A percentile compares a stretch with the other conserved stretches of the same genome.
These are phyloP conservation scores for Pseudonitzschia pungens DNA, from an alignment of 108 stramenopile species.

Conservation along the genomic window DNA sequence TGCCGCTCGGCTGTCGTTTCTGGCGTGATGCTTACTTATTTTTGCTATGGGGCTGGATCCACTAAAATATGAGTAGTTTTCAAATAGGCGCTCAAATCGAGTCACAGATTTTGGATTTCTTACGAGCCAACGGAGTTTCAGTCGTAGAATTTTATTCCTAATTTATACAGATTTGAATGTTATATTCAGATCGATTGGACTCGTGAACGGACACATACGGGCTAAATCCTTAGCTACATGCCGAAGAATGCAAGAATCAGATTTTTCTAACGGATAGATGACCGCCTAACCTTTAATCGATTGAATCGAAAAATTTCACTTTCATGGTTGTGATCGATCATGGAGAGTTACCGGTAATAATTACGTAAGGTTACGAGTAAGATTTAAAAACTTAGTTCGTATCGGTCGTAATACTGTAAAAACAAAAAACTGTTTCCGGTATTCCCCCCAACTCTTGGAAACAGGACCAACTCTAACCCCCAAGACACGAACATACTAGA, in stretches of 20 bases:
- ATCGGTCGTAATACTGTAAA: too few species aligned
- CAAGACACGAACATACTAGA: too few species aligned
- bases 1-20: conserved; percentile 26
- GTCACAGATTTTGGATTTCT: background rate
- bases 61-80: background rate
- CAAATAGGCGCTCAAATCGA: background rate
- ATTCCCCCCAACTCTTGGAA: too few species aligned
- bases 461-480: too few species aligned
- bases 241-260: conserved; percentile 8
- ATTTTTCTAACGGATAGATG: background rate
- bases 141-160: background rate
- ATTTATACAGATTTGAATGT: background rate
- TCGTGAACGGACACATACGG: background rate
- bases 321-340: too few species aligned
- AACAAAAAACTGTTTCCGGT: too few species aligned
- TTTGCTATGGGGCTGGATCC: background rate
- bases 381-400: too few species aligned
- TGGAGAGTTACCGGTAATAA: too few species aligned
- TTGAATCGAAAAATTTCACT: too few species aligned
- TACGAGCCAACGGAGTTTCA: background rate
- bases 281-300: background rate
- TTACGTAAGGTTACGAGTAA: too few species aligned
- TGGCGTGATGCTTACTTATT: background rate
- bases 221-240: background rate
- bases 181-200: background rate